phyloP scores from a whole-genome alignment of 1,284 basidiomycete genomes.

The Ceratobasidium sp. region DNA sequence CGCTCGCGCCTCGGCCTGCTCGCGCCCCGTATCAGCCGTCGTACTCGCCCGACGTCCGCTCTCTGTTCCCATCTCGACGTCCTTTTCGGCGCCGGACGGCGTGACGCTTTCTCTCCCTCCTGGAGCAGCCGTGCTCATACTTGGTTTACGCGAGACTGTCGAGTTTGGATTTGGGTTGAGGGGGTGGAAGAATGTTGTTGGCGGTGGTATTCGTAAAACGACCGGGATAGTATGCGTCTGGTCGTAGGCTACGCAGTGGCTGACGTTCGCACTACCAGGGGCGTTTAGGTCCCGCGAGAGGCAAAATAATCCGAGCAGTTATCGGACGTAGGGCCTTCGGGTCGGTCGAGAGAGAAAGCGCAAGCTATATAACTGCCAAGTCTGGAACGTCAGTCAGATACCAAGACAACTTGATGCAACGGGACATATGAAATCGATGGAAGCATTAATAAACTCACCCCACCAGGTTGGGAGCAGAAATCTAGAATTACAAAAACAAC shows the following conservation, averaged over 20 bases:
- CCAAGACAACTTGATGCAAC: background rate
- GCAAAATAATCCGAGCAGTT: background rate
- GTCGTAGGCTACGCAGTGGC: background rate
- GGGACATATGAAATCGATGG: background rate
- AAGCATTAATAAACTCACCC: background rate
- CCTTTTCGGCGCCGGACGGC: slow-evolving; percentile 13
- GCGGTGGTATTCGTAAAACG: background rate
- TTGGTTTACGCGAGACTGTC: slow-evolving; percentile 29
- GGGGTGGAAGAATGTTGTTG: slow-evolving; percentile 29
- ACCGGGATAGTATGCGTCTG: background rate
- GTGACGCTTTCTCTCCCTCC: background rate
- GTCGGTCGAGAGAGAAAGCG: background rate
- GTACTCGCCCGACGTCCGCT: slow-evolving; percentile 21
- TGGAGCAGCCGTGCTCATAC: slow-evolving; percentile 1
- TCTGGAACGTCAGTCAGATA: background rate
- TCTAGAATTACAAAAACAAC: background rate
- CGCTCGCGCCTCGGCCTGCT: slow-evolving; percentile 16
- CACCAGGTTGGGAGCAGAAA: background rate
- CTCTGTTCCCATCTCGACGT: background rate
- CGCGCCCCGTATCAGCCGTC: slow-evolving; percentile 29
- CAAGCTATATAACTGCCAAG: background rate
- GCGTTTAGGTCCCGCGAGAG: background rate
- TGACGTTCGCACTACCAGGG: background rate
- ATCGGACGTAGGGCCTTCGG: background rate
- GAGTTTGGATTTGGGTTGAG: slow-evolving; percentile 19